phyloP scores from a whole-genome alignment of 495 filamentous ascomycete species.

The Amniculicola lignicola region DNA sequence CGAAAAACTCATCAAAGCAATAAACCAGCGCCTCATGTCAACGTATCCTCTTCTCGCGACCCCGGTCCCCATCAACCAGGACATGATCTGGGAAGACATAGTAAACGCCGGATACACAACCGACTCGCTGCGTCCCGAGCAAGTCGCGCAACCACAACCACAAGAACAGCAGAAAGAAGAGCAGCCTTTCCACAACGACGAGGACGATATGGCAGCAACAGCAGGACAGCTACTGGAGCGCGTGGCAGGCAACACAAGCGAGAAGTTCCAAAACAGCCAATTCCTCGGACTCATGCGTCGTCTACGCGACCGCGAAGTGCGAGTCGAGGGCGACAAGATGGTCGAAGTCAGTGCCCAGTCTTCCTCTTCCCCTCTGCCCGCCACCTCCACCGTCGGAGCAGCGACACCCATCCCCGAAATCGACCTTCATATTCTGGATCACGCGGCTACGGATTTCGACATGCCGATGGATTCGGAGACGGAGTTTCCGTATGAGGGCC shows the following conservation, averaged over 20 bases:
- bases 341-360: conserved; percentile 37
- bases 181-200: conserved; percentile 43
- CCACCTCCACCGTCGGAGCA: not conserved
- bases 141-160: conserved; percentile 20
- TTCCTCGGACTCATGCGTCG: conserved; percentile 74
- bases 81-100: conserved; percentile 21
- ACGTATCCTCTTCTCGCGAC: conserved; percentile 15
- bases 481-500: no score
- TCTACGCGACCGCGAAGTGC: conserved; percentile 42
- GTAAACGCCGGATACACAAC: conserved; percentile 22
- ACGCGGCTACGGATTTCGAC: conserved; percentile 13
- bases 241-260: conserved; percentile 61
- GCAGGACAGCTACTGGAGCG: conserved; percentile 70
- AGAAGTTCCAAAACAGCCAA: conserved; percentile 74
- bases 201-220: conserved; percentile 67
- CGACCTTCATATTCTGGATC: conserved; percentile 18
- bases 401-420: conserved; percentile 8
- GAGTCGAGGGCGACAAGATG: conserved; percentile 44
- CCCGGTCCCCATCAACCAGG: conserved; percentile 6
- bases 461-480: conserved; percentile 23
- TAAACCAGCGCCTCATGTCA: conserved; percentile 32
- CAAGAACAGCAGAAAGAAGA: conserved; percentile 31
- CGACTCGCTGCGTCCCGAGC: not conserved
- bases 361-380: conserved; percentile 14
- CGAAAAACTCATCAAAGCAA: conserved; percentile 16